These are phyloP conservation scores for Apiotrichum mycotoxinovorans DNA, from an alignment of 1,284 basidiomycete genomes.

Conservation along the genomic window DNA sequence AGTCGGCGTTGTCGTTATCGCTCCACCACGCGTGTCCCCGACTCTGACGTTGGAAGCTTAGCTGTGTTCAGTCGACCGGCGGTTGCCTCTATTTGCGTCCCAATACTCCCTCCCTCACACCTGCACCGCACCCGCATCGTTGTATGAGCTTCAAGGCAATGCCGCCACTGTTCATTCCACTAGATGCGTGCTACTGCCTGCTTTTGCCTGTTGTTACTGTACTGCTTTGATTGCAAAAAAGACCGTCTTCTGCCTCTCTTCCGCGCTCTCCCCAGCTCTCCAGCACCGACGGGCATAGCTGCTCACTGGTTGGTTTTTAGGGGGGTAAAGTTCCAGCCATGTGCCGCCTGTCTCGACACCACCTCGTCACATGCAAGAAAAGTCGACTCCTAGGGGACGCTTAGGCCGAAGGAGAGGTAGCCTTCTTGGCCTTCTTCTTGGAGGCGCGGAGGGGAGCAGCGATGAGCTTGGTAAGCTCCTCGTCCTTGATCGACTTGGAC, in stretches of 20 bases:
- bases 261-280: neutral
- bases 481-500: constrained; percentile 82
- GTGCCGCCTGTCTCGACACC: neutral
- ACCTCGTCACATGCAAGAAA: neutral
- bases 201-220: neutral
- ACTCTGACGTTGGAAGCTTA: too few relatives aligned
- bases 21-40: too few relatives aligned
- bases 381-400: neutral
- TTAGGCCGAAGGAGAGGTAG: constrained; percentile 51
- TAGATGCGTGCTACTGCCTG: constrained; percentile 3
- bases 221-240: neutral
- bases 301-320: neutral
- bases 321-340: neutral
- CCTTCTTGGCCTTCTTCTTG: constrained; percentile 90
- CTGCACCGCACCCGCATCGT: neutral
- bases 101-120: neutral
- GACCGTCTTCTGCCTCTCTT: neutral
- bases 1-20: too few relatives aligned
- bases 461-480: constrained; percentile 73
- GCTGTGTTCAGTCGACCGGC: too few relatives aligned
- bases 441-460: constrained; percentile 75
- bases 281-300: neutral
- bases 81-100: neutral
- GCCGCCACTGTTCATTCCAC: constrained; percentile 1
- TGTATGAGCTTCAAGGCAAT: neutral